Conservation (phyloP, 75 land plant genomes). For the Sequoia sempervirens region DNA sequence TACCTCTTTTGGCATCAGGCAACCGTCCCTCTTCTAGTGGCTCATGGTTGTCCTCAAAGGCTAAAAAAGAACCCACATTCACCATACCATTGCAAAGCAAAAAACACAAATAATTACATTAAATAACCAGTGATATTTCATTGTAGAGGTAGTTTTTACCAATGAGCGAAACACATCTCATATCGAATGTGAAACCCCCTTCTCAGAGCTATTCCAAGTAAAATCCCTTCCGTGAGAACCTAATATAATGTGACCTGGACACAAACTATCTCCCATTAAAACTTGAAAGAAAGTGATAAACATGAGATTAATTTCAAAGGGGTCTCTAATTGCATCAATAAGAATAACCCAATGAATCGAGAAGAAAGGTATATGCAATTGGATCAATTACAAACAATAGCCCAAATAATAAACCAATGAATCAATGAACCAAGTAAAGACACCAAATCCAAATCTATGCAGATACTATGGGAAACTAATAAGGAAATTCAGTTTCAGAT, state of each 20-base stretch:
- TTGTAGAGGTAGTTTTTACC: background rate
- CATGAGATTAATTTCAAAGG: background rate
- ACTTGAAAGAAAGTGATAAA: too few species aligned
- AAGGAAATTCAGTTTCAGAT: background rate
- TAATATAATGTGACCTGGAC: too few species aligned
- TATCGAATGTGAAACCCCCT: background rate
- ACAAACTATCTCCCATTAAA: too few species aligned
- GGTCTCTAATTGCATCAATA: background rate
- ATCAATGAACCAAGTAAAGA: too few species aligned
- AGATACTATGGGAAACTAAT: too few species aligned
- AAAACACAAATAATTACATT: background rate
- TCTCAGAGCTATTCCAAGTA: too few species aligned
- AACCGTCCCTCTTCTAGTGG: slow-evolving; percentile 85
- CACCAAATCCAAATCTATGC: too few species aligned
- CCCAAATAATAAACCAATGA: too few species aligned
- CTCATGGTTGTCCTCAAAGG: slow-evolving; percentile 66
- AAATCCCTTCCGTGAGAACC: too few species aligned
- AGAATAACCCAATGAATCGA: background rate
- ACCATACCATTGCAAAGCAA: background rate
- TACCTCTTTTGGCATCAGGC: slow-evolving; percentile 89
- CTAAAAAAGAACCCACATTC: background rate
- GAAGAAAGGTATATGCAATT: background rate
- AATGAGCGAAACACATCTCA: background rate
- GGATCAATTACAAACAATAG: background rate
- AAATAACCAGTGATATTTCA: background rate